Evolutionary conservation across 495 filamentous ascomycete species (phyloP), one percentile per base, ranked within the genome.

Genomic region (Hypoxylon crocopeplum): DNA sequence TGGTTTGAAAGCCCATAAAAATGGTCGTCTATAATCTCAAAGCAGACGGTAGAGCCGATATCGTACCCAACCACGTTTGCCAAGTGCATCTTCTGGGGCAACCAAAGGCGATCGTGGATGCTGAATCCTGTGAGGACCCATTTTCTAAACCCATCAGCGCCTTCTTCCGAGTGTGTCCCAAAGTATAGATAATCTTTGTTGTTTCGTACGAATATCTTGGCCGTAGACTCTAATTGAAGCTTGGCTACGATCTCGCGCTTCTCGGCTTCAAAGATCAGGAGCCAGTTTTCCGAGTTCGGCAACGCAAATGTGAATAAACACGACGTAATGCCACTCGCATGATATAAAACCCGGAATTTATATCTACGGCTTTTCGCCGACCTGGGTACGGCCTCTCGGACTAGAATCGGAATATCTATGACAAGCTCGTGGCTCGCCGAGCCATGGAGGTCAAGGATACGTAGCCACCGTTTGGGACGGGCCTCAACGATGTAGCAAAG

Each of bases 1-100:
- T 85, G 79, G 42, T 87, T 92, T 2, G 89, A 90, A 4, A 93
- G 74, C 0, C 80, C 86, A 61, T 93, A 92, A 22, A 94, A 85
- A 62, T 84, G 78, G n/a, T 77, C 82, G 20, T 85, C 74, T 57
- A 86, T 75, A 30, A 92, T 84, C 54, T 89, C 85, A 66, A 94
- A 94, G 59, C 85, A 88, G 17, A 90, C 74, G 1, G 82, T 87
- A 36, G 82, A 82, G 6, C 85, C 85, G 32, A 92, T 78, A 44
- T 92, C 89, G 21, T 74, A 76, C 0, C 86, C 86, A 8, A 82
- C 80, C 54, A 88, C 74, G 5, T 81, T 74, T 3, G 75, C 64
- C 3, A 88, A 69, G 37, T 81, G 71, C 19, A 86, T 63, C 16
- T 74, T 72, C 16, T 59, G 54, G 8, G 61, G 38, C 17, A 79